A percentile compares a stretch with the other conserved stretches of the same genome.
Conservation (phyloP, 805 yeast genomes). For the Kodamaea leandrae region DNA sequence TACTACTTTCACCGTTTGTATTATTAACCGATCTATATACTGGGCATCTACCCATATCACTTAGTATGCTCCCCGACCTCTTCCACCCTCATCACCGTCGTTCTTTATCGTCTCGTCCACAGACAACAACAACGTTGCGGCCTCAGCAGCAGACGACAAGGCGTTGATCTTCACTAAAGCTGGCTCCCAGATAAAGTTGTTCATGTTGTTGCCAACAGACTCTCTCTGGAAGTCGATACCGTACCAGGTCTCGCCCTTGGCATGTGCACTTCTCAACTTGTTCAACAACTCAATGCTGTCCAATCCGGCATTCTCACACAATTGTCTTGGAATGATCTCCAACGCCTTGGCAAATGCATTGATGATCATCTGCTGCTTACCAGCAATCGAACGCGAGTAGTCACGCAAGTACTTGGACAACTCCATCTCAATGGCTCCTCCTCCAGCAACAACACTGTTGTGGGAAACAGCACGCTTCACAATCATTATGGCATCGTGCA, state of each 20-base stretch:
- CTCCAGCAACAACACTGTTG: slow-evolving; percentile 91
- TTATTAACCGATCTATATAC: too few relatives aligned
- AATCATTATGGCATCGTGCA: slow-evolving; percentile 98
- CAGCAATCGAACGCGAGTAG: slow-evolving; percentile 82
- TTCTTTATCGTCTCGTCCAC: slow-evolving; percentile 92
- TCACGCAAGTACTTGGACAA: slow-evolving; percentile 84
- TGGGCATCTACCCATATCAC: too few relatives aligned
- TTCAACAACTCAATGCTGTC: slow-evolving; percentile 95
- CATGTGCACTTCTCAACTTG: slow-evolving; percentile 87
- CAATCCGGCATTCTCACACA: slow-evolving; percentile 98
- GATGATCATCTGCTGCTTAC: slow-evolving; percentile 91
- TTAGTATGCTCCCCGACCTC: slow-evolving; percentile 67
- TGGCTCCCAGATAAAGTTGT: slow-evolving; percentile 95
- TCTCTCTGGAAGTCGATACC: slow-evolving; percentile 92
- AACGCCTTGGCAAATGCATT: slow-evolving; percentile 92
- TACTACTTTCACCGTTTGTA: too few relatives aligned
- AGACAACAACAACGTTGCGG: slow-evolving; percentile 87
- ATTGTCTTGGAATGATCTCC: slow-evolving; percentile 94
- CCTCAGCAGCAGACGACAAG: slow-evolving; percentile 94
- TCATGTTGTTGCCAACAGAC: slow-evolving; percentile 77
- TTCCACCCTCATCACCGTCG: slow-evolving; percentile 50
- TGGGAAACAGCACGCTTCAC: slow-evolving; percentile 92
- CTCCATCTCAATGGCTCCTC: slow-evolving; percentile 99
- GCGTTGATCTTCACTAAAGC: slow-evolving; percentile 92
- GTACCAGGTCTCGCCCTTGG: slow-evolving; percentile 86